Percentiles rank a stretch among this genome's conserved stretches.
phyloP scores from a whole-genome alignment of 2,329 filamentous ascomycete species.

The Colletotrichum chrysophilum region DNA sequence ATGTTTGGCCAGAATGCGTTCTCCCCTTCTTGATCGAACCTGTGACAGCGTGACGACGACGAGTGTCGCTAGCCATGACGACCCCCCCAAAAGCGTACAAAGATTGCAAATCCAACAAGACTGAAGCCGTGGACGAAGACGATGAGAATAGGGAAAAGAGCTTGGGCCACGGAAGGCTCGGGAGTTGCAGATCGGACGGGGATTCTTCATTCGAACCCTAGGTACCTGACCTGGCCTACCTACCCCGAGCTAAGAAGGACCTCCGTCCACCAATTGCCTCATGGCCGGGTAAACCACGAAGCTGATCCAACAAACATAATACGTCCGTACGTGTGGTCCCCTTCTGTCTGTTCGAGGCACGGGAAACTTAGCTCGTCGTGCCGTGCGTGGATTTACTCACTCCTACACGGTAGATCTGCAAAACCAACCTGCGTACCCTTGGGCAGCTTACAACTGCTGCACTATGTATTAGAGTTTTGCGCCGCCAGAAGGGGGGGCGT shows the following conservation, averaged over 20 bases:
- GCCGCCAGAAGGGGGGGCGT: neutral
- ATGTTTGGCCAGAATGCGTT: neutral
- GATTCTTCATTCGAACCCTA: neutral
- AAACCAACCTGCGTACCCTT: neutral
- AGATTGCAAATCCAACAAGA: neutral
- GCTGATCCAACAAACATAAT: neutral
- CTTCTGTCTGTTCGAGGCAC: neutral
- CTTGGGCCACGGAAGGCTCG: constrained; percentile 3
- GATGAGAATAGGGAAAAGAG: neutral
- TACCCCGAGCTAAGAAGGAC: neutral
- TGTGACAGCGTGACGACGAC: neutral
- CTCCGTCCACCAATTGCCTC: neutral
- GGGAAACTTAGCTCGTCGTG: neutral
- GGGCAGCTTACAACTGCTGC: neutral
- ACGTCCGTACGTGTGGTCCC: neutral
- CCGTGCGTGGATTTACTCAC: neutral
- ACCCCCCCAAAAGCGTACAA: neutral
- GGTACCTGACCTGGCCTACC: neutral
- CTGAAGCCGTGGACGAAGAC: neutral
- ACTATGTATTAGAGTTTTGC: neutral
- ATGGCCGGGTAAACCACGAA: neutral
- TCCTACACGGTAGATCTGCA: neutral
- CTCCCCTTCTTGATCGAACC: neutral
- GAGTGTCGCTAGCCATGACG: neutral
- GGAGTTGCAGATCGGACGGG: constrained; percentile 8